These are phyloP conservation scores for Pseudisothecium myosuroides DNA, from an alignment of 225 moss, liverwort and hornwort species.

Conservation along the genomic window DNA sequence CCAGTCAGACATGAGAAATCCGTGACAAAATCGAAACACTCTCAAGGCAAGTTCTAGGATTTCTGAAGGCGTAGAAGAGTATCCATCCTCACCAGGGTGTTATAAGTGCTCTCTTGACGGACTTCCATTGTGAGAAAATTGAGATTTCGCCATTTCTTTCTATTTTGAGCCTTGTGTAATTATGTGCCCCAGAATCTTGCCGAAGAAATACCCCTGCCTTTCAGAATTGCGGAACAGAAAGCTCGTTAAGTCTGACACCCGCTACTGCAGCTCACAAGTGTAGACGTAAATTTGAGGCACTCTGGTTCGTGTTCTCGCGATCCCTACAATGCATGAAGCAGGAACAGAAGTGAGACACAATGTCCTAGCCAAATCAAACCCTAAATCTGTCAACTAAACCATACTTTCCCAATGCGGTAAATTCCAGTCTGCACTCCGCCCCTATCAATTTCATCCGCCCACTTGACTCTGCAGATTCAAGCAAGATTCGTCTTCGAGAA, in stretches of 20 bases:
- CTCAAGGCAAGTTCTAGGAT: not conserved
- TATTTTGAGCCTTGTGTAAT: not conserved
- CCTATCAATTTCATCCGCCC: not conserved
- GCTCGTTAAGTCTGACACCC: not conserved
- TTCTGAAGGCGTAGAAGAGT: not conserved
- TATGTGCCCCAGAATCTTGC: not conserved
- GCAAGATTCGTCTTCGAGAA: not conserved
- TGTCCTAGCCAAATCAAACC: not conserved
- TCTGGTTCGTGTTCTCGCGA: not conserved
- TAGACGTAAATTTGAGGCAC: not conserved
- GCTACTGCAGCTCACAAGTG: not conserved
- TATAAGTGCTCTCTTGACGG: not conserved
- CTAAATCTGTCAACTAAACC: not conserved
- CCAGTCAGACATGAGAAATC: not conserved
- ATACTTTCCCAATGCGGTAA: not conserved
- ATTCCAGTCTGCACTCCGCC: not conserved
- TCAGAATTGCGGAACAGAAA: not conserved
- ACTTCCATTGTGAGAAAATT: not conserved
- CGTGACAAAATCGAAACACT: not conserved
- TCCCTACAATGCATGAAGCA: not conserved
- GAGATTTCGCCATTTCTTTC: not conserved
- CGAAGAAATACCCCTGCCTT: not conserved
- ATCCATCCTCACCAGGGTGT: not conserved
- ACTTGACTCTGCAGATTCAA: not conserved
- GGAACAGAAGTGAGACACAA: not conserved